Conservation (phyloP, 306 rosid genomes). For the Hippophae tibetana region DNA sequence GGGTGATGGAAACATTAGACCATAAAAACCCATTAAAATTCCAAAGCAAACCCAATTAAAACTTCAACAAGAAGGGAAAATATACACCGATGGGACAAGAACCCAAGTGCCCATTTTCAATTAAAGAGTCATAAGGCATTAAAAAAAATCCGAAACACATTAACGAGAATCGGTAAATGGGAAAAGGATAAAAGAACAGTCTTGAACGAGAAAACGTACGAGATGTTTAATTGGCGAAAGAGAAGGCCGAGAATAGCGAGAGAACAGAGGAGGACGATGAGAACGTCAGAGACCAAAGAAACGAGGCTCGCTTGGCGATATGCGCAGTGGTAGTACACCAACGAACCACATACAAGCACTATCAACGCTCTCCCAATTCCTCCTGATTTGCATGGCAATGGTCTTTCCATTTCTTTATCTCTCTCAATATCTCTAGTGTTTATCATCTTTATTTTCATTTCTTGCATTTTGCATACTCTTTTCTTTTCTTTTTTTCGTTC, state of each 20-base stretch:
- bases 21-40: background rate
- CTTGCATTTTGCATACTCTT: background rate
- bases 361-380: conserved; percentile 44
- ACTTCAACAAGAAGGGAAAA: background rate
- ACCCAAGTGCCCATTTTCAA: background rate
- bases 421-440: background rate
- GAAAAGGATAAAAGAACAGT: background rate
- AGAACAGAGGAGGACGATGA: conserved; percentile 88
- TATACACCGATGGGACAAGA: background rate
- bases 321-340: conserved; percentile 85
- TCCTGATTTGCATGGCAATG: conserved; percentile 1
- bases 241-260: conserved; percentile 96
- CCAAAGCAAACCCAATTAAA: background rate
- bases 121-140: no score
- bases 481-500: no score
- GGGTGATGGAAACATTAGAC: no score
- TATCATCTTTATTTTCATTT: background rate
- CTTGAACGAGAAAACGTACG: conserved; percentile 15
- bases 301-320: conserved; percentile 53
- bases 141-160: no score
- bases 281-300: conserved; percentile 75
- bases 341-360: conserved; percentile 44
- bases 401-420: conserved; percentile 18
- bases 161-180: background rate
- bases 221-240: conserved; percentile 71